Evolutionary conservation across 768 basidiomycete species (phyloP).

Genomic region (Lactarius tabidus): DNA sequence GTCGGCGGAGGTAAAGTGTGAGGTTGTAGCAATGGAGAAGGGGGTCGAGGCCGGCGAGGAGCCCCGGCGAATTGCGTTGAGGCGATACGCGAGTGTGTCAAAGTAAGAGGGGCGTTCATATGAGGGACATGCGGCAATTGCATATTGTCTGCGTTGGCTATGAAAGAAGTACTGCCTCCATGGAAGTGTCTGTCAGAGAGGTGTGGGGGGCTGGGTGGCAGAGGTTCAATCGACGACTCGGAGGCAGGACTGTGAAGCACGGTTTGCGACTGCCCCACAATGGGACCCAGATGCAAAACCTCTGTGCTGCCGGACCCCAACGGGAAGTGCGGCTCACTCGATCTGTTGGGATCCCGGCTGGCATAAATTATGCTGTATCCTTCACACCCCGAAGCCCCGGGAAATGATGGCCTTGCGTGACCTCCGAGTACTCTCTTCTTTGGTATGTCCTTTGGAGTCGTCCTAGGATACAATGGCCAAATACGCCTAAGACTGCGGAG

Average conservation of each 20-base stretch:
- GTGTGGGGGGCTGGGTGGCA: neutral
- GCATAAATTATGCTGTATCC: conserved; percentile 3
- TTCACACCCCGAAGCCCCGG: neutral
- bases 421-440: neutral
- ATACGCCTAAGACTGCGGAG: neutral
- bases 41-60: neutral
- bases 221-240: neutral
- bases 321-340: neutral
- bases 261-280: neutral
- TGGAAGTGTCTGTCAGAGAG: neutral
- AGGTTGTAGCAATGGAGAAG: neutral
- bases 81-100: conserved; percentile 1
- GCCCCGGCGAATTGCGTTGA: conserved; percentile 2
- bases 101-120: neutral
- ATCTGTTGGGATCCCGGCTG: neutral
- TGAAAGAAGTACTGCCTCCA: neutral
- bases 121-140: neutral
- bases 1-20: neutral
- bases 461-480: neutral
- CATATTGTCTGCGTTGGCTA: neutral
- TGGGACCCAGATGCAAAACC: too few relatives aligned
- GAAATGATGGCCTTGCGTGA: neutral
- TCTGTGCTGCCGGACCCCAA: neutral
- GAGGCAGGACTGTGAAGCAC: neutral
- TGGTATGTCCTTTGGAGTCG: neutral